Percentiles rank a stretch among this genome's conserved stretches.
phyloP scores from a whole-genome alignment of 495 filamentous ascomycete species.

The Hypoxylon crocopeplum region DNA sequence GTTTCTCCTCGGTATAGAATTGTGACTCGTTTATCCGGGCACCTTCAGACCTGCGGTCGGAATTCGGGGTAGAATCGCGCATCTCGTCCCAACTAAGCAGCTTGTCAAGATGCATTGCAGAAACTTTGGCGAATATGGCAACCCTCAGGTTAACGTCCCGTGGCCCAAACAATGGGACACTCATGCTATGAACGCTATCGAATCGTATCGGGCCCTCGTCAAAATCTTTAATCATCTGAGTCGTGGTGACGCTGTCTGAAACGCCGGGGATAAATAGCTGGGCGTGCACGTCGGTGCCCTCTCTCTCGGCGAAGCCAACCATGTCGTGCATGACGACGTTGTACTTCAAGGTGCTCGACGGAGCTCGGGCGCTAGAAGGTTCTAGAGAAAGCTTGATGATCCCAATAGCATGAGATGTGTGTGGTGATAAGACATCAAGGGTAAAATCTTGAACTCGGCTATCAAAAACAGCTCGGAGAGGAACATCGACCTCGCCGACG shows the following conservation, averaged over 20 bases:
- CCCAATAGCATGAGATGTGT: constrained; percentile 86
- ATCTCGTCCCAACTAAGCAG: constrained; percentile 99
- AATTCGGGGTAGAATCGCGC: constrained; percentile 69
- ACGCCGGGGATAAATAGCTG: constrained; percentile 94
- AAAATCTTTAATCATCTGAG: constrained; percentile 92
- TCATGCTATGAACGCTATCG: constrained; percentile 98
- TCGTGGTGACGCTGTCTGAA: constrained; percentile 92
- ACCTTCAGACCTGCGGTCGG: constrained; percentile 64
- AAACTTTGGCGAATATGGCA: constrained; percentile 92
- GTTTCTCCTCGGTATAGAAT: constrained; percentile 89
- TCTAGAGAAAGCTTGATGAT: constrained; percentile 90
- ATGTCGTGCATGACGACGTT: constrained; percentile 99
- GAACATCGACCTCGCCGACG: constrained; percentile 92
- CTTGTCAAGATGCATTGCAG: constrained; percentile 94
- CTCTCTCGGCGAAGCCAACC: constrained; percentile 93
- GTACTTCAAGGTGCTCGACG: constrained; percentile 92
- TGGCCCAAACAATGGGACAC: constrained; percentile 85
- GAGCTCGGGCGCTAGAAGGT: constrained; percentile 91
- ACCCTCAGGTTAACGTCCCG: constrained; percentile 78
- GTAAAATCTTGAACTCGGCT: constrained; percentile 93
- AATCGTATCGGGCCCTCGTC: constrained; percentile 95
- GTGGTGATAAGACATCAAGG: constrained; percentile 88
- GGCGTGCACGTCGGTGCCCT: constrained; percentile 94
- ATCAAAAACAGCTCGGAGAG: constrained; percentile 92
- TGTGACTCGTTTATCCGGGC: constrained; percentile 87